These are phyloP conservation scores for Tephrocybe rancida DNA, from an alignment of 768 basidiomycete species.

Conservation along the genomic window DNA sequence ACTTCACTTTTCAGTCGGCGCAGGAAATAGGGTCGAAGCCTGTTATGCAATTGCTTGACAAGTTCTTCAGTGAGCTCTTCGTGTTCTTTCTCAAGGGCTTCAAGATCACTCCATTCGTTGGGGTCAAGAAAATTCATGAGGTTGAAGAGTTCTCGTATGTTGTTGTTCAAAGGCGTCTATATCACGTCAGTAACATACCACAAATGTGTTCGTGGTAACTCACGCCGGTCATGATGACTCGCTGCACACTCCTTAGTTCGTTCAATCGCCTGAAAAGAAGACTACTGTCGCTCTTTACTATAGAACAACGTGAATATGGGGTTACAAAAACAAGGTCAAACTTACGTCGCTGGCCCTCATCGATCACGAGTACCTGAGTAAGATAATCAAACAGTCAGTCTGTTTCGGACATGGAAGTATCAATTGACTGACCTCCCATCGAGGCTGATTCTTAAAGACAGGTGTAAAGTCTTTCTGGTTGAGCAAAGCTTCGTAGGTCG, in stretches of 20 bases:
- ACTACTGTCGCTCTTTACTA: conserved; percentile 84
- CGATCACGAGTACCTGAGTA: conserved; percentile 74
- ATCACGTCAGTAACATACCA: conserved; percentile 9
- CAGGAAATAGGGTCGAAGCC: conserved; percentile 88
- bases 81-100: conserved; percentile 72
- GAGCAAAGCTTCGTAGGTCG: conserved; percentile 88
- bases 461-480: conserved; percentile 66
- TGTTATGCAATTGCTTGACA: conserved; percentile 76
- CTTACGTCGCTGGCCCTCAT: conserved; percentile 91
- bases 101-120: conserved; percentile 72
- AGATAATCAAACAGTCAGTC: neutral
- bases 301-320: conserved; percentile 14
- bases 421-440: conserved; percentile 73
- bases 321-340: conserved; percentile 2
- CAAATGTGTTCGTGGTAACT: conserved; percentile 20
- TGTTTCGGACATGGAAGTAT: neutral
- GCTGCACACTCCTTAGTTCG: conserved; percentile 75
- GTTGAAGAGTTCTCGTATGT: conserved; percentile 94
- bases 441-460: conserved; percentile 79
- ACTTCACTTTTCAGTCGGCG: conserved; percentile 94
- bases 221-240: conserved; percentile 89
- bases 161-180: conserved; percentile 95
- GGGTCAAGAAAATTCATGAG: conserved; percentile 95
- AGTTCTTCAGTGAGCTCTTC: conserved; percentile 79
- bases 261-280: conserved; percentile 83